These are phyloP conservation scores for Ramularia collo-cygni DNA, from an alignment of 2,329 filamentous ascomycete species.

Conservation along the genomic window DNA sequence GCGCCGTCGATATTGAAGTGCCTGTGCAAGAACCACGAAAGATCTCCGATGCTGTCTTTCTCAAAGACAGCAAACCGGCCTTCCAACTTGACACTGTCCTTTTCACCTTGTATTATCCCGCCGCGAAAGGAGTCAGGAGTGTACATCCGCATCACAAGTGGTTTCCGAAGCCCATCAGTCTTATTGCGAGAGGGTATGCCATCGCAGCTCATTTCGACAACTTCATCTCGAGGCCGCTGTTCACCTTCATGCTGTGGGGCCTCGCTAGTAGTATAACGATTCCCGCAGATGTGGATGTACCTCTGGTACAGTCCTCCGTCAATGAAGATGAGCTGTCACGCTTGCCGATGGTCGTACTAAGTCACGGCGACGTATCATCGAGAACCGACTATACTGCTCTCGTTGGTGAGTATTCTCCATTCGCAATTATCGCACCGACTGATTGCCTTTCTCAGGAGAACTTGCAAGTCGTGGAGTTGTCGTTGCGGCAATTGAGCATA, in stretches of 20 bases:
- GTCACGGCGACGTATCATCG: conserved; percentile 41
- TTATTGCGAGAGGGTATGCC: conserved; percentile 42
- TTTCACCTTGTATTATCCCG: conserved; percentile 42
- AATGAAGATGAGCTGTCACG: conserved; percentile 22
- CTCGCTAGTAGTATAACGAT: conserved; percentile 37
- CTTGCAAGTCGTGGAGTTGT: conserved; percentile 41
- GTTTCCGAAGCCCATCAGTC: conserved; percentile 37
- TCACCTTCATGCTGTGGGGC: conserved; percentile 29
- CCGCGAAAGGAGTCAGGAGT: conserved; percentile 23
- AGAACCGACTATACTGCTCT: conserved; percentile 42
- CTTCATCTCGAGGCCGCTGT: too few relatives aligned
- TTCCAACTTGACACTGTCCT: conserved; percentile 41
- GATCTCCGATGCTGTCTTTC: conserved; percentile 30
- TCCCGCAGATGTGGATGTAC: conserved; percentile 39
- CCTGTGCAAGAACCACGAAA: conserved; percentile 29
- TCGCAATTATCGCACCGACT: too few relatives aligned
- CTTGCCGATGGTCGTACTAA: conserved; percentile 41
- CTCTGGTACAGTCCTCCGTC: conserved; percentile 29
- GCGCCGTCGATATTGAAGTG: conserved; percentile 38
- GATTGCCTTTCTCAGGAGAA: conserved; percentile 39
- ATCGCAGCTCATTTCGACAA: too few relatives aligned
- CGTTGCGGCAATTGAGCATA: conserved; percentile 43
- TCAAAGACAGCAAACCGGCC: conserved; percentile 33
- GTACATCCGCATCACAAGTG: conserved; percentile 32
- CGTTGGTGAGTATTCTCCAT: too few relatives aligned